Conservation (phyloP, 768 basidiomycete species). For the Boletales sp. region DNA sequence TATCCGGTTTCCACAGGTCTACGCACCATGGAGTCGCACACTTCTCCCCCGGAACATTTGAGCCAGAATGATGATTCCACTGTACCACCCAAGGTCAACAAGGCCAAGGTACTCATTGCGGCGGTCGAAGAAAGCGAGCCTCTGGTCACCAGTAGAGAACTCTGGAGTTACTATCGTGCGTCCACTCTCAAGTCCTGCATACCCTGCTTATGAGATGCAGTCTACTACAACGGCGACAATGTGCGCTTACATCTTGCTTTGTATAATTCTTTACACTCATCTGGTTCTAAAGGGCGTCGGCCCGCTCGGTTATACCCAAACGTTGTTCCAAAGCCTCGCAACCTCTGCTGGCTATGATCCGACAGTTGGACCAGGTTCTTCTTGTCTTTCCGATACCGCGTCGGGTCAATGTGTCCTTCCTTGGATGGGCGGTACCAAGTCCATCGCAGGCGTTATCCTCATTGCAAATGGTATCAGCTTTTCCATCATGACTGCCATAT, state of each 20-base stretch:
- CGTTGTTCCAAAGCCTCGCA: conserved; percentile 69
- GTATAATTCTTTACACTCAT: neutral
- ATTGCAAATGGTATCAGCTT: conserved; percentile 76
- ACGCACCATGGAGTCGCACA: conserved; percentile 9
- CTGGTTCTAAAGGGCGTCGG: conserved; percentile 54
- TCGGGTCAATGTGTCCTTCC: conserved; percentile 78
- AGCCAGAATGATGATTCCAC: conserved; percentile 1
- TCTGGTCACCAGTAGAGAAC: conserved; percentile 64
- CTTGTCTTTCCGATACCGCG: conserved; percentile 52
- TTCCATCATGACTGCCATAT: conserved; percentile 75
- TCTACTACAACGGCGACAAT: conserved; percentile 82
- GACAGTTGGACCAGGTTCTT: conserved; percentile 61
- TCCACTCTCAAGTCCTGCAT: neutral
- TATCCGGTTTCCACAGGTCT: no score
- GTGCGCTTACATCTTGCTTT: conserved; percentile 32
- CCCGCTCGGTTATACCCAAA: conserved; percentile 65
- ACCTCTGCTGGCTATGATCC: conserved; percentile 76
- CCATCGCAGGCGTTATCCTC: conserved; percentile 73
- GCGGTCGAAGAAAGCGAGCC: conserved; percentile 54
- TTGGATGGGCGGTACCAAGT: conserved; percentile 70
- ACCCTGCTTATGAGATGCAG: conserved; percentile 32
- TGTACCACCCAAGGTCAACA: conserved; percentile 3
- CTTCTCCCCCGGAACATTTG: conserved; percentile 4
- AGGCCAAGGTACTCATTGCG: conserved; percentile 34
- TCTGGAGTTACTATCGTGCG: conserved; percentile 78